Conservation (phyloP, 2,329 filamentous ascomycete species). For the Neopestalotiopsis sp. region DNA sequence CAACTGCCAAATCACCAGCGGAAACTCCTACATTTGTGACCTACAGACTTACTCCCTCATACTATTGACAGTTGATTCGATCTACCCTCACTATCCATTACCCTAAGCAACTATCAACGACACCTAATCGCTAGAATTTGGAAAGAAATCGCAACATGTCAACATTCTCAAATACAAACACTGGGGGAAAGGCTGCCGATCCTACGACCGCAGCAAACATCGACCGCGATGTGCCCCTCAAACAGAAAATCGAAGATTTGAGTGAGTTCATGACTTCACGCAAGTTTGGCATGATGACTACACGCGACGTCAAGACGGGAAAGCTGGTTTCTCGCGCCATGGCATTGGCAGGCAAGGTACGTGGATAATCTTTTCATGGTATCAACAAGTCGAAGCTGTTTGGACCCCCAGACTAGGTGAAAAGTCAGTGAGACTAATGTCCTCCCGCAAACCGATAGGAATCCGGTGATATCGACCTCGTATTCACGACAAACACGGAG, state of each 20-base stretch:
- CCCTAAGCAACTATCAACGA: neutral
- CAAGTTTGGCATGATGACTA: slow-evolving; percentile 93
- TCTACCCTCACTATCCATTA: neutral
- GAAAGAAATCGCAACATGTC: slow-evolving; percentile 39
- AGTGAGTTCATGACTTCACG: slow-evolving; percentile 70
- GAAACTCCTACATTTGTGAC: neutral
- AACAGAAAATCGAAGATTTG: slow-evolving; percentile 80
- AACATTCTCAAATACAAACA: slow-evolving; percentile 63
- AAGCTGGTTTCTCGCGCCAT: slow-evolving; percentile 81
- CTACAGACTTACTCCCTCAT: neutral
- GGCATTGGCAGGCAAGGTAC: slow-evolving; percentile 79
- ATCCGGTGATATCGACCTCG: slow-evolving; percentile 76
- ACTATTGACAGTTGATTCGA: neutral
- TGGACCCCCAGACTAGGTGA: neutral
- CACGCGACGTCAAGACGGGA: slow-evolving; percentile 67
- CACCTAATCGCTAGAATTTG: neutral
- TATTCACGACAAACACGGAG: slow-evolving; percentile 92
- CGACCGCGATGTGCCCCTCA: slow-evolving; percentile 60
- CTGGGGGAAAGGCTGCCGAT: slow-evolving; percentile 69
- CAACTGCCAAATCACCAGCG: neutral
- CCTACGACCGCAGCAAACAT: slow-evolving; percentile 81
- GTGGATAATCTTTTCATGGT: neutral
- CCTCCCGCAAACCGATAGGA: slow-evolving; percentile 58
- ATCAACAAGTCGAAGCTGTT: too few relatives aligned
- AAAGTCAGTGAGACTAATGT: too few relatives aligned